Evolutionary conservation across 768 basidiomycete species (phyloP).

Genomic region (Lentinula guzmanii): DNA sequence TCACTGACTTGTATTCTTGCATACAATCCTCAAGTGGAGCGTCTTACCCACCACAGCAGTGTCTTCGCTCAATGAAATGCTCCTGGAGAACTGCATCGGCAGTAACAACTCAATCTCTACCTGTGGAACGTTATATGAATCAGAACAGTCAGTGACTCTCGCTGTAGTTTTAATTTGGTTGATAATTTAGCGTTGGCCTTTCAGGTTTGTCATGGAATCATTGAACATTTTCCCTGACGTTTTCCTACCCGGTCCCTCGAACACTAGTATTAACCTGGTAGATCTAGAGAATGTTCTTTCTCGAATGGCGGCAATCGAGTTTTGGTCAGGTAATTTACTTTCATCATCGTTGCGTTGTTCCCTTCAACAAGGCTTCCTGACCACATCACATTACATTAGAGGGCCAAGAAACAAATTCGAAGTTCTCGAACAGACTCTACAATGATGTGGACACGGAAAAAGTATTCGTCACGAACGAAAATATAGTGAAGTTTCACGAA

Average conservation of each 20-base stretch:
- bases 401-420: not conserved
- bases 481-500: not conserved
- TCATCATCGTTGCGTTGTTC: not conserved
- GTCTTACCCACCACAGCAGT: not conserved
- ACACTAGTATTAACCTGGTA: not conserved
- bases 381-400: not conserved
- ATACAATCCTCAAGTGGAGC: not conserved
- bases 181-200: no score
- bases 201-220: not conserved
- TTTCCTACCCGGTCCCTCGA: not conserved
- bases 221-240: constrained; percentile 1
- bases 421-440: not conserved
- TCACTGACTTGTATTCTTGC: not conserved
- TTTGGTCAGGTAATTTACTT: not conserved
- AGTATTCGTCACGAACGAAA: not conserved
- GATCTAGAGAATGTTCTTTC: constrained; percentile 4
- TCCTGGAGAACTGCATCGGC: not conserved
- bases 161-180: no score
- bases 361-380: not conserved
- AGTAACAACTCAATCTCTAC: not conserved
- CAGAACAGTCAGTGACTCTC: not conserved
- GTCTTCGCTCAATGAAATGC: not conserved
- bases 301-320: constrained; percentile 1
- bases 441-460: not conserved
- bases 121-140: not conserved